Percentiles rank a stretch among this genome's conserved stretches.
Evolutionary conservation across 371 early-diverging fungal genomes (phyloP).

Genomic region (Rhizopus arrhizus): DNA sequence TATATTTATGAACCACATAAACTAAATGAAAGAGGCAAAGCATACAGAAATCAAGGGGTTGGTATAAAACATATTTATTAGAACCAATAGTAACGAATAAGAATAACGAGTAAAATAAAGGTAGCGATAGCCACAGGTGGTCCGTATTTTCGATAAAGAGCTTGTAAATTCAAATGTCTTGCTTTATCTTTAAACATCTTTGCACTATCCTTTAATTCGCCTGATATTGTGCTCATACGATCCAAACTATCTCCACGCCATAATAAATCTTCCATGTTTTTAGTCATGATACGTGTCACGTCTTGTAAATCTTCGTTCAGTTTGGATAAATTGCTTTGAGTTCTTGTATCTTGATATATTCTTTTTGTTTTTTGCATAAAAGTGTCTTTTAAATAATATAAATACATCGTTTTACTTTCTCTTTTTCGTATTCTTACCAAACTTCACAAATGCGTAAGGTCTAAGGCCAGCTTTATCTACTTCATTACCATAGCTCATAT

Average conservation of each 20-base stretch:
- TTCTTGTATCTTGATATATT: slow-evolving; percentile 92
- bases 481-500: slow-evolving; percentile 87
- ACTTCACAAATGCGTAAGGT: slow-evolving; percentile 96
- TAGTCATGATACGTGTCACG: slow-evolving; percentile 96
- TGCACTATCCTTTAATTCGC: slow-evolving; percentile 57
- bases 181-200: slow-evolving; percentile 64
- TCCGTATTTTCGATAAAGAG: slow-evolving; percentile 93
- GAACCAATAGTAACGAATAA: slow-evolving; percentile 73
- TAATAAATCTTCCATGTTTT: slow-evolving; percentile 95
- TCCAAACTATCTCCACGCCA: slow-evolving; percentile 91
- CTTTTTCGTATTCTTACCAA: slow-evolving; percentile 60
- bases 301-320: slow-evolving; percentile 95
- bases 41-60: background rate
- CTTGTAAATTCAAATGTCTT: slow-evolving; percentile 81
- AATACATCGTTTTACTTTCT: background rate
- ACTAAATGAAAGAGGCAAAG: slow-evolving; percentile 45
- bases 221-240: slow-evolving; percentile 64
- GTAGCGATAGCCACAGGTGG: slow-evolving; percentile 80
- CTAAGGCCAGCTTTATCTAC: slow-evolving; percentile 82
- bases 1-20: slow-evolving; percentile 72
- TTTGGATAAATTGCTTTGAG: slow-evolving; percentile 89
- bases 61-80: slow-evolving; percentile 27
- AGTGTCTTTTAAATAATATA: slow-evolving; percentile 64
- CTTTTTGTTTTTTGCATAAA: slow-evolving; percentile 96
- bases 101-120: slow-evolving; percentile 80